These are phyloP conservation scores for Teunomyces panamensis DNA, from an alignment of 805 yeast species.

Conservation along the genomic window DNA sequence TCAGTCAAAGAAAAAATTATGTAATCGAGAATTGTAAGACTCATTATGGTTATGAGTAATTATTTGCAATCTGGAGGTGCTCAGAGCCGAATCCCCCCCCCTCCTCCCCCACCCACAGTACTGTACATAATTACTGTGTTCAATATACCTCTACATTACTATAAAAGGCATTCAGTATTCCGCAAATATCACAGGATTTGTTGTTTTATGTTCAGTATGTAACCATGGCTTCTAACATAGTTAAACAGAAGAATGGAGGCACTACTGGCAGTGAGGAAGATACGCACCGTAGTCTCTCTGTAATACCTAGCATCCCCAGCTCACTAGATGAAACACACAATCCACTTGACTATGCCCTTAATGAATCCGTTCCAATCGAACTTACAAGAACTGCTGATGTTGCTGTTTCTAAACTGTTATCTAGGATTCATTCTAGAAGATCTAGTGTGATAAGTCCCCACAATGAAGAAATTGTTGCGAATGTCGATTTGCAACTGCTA, in stretches of 20 bases:
- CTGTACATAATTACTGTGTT: no score
- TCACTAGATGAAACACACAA: not conserved
- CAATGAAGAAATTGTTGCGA: not conserved
- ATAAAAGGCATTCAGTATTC: no score
- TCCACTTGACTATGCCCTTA: not conserved
- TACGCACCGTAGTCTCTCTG: not conserved
- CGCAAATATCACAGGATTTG: not conserved
- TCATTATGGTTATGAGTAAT: no score
- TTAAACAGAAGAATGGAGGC: not conserved
- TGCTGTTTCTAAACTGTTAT: conserved; percentile 17
- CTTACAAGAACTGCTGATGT: conserved; percentile 16
- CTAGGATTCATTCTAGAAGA: conserved; percentile 19
- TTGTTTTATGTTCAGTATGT: not conserved
- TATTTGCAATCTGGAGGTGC: no score
- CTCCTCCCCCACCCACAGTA: no score
- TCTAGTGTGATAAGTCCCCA: conserved; percentile 1
- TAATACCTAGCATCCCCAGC: not conserved
- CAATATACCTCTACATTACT: no score
- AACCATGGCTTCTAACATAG: not conserved
- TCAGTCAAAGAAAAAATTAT: no score
- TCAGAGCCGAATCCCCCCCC: no score
- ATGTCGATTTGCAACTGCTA: not conserved
- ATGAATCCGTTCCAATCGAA: conserved; percentile 15
- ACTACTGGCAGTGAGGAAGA: not conserved
- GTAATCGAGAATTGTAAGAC: no score